Conservation (phyloP, 805 yeast genomes). For the Teunomyces pallodes region DNA sequence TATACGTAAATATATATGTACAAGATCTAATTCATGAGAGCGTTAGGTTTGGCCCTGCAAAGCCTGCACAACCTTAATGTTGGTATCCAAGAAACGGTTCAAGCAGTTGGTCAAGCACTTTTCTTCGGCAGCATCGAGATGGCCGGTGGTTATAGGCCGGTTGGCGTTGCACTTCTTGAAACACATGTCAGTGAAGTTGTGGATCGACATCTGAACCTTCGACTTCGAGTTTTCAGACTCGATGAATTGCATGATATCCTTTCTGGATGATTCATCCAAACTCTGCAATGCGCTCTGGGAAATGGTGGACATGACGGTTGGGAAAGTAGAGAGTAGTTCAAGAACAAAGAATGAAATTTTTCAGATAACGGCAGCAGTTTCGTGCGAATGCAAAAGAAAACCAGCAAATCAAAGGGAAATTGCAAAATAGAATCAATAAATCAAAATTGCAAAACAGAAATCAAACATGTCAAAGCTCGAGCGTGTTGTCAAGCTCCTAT, state of each 20-base stretch:
- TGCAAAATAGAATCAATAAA: no score
- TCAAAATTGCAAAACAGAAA: background rate
- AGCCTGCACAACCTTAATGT: conserved; percentile 73
- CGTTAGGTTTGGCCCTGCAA: conserved; percentile 26
- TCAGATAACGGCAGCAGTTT: background rate
- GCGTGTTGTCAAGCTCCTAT: background rate
- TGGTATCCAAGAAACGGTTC: conserved; percentile 82
- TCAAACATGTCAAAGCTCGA: conserved; percentile 6
- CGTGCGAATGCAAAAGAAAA: background rate
- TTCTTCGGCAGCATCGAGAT: conserved; percentile 59
- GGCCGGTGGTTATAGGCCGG: conserved; percentile 42
- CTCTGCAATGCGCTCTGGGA: conserved; percentile 35
- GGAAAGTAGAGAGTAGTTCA: background rate
- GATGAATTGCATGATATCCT: conserved; percentile 71
- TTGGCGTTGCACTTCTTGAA: conserved; percentile 76
- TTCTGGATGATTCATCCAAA: conserved; percentile 65
- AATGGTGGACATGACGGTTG: conserved; percentile 29
- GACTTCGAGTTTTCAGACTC: conserved; percentile 84
- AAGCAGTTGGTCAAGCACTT: conserved; percentile 77
- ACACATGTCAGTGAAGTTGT: conserved; percentile 85
- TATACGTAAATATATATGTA: background rate
- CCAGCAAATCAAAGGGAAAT: background rate
- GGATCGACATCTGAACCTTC: conserved; percentile 83
- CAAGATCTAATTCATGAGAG: background rate
- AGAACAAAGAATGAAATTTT: background rate